A percentile compares a stretch with the other conserved stretches of the same genome.
Conservation (phyloP, 2,329 filamentous ascomycete species). For the Purpureocillium takamizusanense region DNA sequence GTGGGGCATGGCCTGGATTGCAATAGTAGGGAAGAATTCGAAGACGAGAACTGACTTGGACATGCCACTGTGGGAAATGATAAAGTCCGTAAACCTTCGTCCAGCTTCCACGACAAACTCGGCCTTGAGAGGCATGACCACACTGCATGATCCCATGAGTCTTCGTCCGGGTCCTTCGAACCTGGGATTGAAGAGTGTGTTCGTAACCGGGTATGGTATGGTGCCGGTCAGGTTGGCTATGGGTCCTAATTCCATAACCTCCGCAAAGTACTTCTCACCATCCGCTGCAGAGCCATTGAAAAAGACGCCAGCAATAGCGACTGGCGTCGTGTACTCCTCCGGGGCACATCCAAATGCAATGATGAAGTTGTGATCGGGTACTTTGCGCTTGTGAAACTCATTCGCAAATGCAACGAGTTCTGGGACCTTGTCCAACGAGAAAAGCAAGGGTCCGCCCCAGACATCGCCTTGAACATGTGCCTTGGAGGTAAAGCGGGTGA, state of each 20-base stretch:
- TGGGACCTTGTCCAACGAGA: slow-evolving; percentile 12
- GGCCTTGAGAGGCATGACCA: too few relatives aligned
- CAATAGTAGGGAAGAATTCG: too few relatives aligned
- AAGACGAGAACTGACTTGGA: neutral
- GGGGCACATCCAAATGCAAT: neutral
- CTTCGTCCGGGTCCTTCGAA: slow-evolving; percentile 4
- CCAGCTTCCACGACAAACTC: neutral
- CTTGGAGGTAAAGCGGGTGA: slow-evolving; percentile 23
- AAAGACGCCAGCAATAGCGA: neutral
- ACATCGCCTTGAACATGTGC: slow-evolving; percentile 18
- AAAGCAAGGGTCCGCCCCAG: slow-evolving; percentile 20
- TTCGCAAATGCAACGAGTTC: slow-evolving; percentile 15
- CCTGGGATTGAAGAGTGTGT: slow-evolving; percentile 14
- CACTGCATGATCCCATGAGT: neutral
- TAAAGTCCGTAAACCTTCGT: neutral
- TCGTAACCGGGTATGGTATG: slow-evolving; percentile 7
- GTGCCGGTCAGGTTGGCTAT: neutral
- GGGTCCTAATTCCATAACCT: neutral
- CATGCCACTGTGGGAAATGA: slow-evolving; percentile 1
- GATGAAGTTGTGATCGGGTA: slow-evolving; percentile 4
- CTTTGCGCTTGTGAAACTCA: slow-evolving; percentile 4
- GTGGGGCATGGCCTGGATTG: too few relatives aligned
- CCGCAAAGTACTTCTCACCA: slow-evolving; percentile 3
- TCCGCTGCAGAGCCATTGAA: slow-evolving; percentile 7
- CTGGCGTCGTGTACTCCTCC: slow-evolving; percentile 1